Percentiles rank a stretch among this genome's conserved stretches.
Evolutionary conservation across 78 protist species (phyloP).

Genomic region (Pelomyxa schiedti): DNA sequence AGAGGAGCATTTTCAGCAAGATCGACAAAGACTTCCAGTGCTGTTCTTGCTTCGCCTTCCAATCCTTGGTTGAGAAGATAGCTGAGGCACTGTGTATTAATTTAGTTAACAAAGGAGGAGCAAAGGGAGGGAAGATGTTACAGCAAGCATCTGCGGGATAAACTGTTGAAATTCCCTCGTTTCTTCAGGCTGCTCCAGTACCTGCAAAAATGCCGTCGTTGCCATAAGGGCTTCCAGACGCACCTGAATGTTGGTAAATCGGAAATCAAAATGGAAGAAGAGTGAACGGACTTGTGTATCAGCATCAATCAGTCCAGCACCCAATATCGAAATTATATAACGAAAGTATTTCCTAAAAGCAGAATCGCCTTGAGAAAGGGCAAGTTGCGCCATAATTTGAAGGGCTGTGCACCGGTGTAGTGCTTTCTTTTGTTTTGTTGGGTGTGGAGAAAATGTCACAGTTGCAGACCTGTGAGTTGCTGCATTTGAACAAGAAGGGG

Average conservation of each 20-base stretch:
- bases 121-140: too few species aligned
- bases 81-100: too few species aligned
- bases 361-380: background rate
- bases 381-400: background rate
- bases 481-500: background rate
- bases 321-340: background rate
- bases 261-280: background rate
- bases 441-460: too few species aligned
- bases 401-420: background rate
- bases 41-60: background rate
- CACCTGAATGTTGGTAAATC: background rate
- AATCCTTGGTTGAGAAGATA: background rate
- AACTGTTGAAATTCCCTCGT: background rate
- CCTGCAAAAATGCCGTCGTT: background rate
- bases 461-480: background rate
- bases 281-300: background rate
- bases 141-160: background rate
- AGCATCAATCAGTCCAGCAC: background rate
- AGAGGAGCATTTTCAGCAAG: background rate
- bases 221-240: constrained; percentile 3
- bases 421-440: too few species aligned
- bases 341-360: background rate
- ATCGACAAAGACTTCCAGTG: background rate
- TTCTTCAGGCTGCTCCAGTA: background rate
- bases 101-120: too few species aligned